phyloP scores from a whole-genome alignment of 768 basidiomycete species.

The Leccinellum albellum region DNA sequence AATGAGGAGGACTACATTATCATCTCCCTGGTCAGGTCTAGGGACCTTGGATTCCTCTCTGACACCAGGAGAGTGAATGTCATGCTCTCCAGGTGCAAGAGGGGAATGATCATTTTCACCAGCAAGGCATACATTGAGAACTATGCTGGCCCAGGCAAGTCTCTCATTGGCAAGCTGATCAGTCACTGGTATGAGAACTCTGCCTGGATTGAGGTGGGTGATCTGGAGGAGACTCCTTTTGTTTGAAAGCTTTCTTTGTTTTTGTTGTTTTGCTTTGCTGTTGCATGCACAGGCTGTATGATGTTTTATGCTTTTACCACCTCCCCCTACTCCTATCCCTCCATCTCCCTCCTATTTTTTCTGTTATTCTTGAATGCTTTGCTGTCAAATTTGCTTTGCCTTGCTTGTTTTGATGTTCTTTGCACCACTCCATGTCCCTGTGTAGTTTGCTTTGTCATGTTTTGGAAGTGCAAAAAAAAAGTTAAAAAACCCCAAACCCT shows the following conservation, averaged over 20 bases:
- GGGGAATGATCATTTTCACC: constrained; percentile 72
- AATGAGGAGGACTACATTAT: constrained; percentile 81
- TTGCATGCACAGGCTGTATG: not conserved
- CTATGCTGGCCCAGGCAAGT: constrained; percentile 44
- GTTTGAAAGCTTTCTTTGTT: constrained; percentile 5
- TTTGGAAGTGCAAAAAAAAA: constrained; percentile 1
- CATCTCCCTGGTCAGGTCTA: constrained; percentile 65
- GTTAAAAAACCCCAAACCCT: constrained; percentile 3
- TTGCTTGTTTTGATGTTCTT: not conserved
- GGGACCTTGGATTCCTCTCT: constrained; percentile 61
- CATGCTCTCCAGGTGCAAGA: constrained; percentile 80
- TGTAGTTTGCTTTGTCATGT: constrained; percentile 10
- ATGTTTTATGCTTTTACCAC: not conserved
- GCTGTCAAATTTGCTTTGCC: not conserved
- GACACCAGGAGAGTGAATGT: constrained; percentile 76
- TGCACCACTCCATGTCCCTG: not conserved
- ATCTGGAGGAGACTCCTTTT: constrained; percentile 23
- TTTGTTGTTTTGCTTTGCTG: not conserved
- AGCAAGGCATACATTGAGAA: constrained; percentile 58
- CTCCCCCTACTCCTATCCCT: not conserved
- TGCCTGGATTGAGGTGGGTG: constrained; percentile 36
- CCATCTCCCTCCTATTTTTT: not conserved
- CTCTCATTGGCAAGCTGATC: constrained; percentile 42
- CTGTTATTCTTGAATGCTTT: not conserved
- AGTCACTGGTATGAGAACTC: constrained; percentile 26